Evolutionary conservation across 441 rosid genomes (phyloP), one percentile per base, ranked within the genome.

Genomic region (Adansonia madagascariensis): DNA sequence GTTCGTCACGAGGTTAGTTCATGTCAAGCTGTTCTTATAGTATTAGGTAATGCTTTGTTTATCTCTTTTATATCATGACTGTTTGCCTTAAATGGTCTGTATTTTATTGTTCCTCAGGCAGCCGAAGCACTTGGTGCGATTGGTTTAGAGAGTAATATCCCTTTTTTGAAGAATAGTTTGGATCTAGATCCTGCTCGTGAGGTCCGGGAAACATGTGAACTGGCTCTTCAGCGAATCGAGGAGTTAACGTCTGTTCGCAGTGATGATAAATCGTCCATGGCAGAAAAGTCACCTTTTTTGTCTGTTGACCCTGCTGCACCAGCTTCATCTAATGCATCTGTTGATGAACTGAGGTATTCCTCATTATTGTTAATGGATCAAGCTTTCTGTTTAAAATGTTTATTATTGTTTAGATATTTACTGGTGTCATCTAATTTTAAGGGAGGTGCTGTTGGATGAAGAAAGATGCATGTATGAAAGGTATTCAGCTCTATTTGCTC

Each of bases 81-180:
- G 20, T 46, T 49, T n/a, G 72, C 31, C 63, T 17, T 53, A 17
- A 64, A 53, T 43, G 57, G 10, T 73, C 82, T 7, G 1, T 46
- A 57, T 78, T 4, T 47, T 64, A 12, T 73, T 74, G 52, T 60
- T 4, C 68, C 76, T 52, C 86, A 94, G 97, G 98, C 98, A 17
- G 99, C 97, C 1, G 97, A 94, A 89, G 98, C 98, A 75, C 94
- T 96, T 68, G 98, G 97, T 11, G 98, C 98, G 3, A 94, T 96
- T 83, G 94, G 97, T 78, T 85, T 96, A 69, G 86, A 81, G 43
- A 87, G 92, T 74, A 94, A 82, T 79, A 74, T 84, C 44, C 84
- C 86, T 59, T 77, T 87, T 71, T 82, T 96, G 60, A 85, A 86
- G 85, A 87, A 81, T 77, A 96, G 98, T 79, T 85, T 92, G 83